phyloP scores from a whole-genome alignment of 352 stramenopile genomes.

The Globisporangium takayamanum region DNA sequence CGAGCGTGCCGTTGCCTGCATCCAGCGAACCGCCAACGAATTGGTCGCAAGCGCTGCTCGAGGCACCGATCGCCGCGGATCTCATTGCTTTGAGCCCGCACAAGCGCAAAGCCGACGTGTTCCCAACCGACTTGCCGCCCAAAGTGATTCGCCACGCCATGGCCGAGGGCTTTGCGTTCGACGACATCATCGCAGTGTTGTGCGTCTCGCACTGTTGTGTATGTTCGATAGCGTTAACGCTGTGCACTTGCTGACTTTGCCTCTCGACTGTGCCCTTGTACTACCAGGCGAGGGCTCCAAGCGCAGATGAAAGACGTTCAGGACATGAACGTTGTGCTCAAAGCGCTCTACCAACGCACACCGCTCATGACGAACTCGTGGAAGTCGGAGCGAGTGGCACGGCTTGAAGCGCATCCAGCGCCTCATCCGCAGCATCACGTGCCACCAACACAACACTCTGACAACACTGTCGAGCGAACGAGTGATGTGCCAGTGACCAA shows the following conservation, averaged over 20 bases:
- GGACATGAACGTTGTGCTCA: conserved; percentile 31
- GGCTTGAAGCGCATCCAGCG: conserved; percentile 12
- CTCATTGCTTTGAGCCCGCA: conserved; percentile 40
- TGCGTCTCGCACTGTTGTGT: conserved; percentile 13
- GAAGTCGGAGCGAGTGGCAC: conserved; percentile 32
- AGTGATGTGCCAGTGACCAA: neutral
- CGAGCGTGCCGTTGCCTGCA: neutral
- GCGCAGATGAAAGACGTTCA: conserved; percentile 36
- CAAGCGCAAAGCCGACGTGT: conserved; percentile 37
- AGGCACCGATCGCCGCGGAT: conserved; percentile 37
- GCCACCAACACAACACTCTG: neutral
- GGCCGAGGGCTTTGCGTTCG: conserved; percentile 38
- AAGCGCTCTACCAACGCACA: conserved; percentile 30
- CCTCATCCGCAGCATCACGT: neutral
- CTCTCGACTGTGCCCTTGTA: neutral
- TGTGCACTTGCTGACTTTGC: too few relatives aligned
- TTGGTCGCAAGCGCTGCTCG: conserved; percentile 25
- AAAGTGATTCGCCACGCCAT: conserved; percentile 43
- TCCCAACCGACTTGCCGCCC: conserved; percentile 42
- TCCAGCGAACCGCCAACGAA: conserved; percentile 9
- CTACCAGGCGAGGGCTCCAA: conserved; percentile 38
- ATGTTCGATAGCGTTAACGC: too few relatives aligned
- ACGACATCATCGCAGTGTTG: conserved; percentile 52
- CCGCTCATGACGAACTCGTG: conserved; percentile 53
- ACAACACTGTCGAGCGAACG: too few relatives aligned